phyloP scores from a whole-genome alignment of 2,329 filamentous ascomycete species.

The Claviceps paspali region DNA sequence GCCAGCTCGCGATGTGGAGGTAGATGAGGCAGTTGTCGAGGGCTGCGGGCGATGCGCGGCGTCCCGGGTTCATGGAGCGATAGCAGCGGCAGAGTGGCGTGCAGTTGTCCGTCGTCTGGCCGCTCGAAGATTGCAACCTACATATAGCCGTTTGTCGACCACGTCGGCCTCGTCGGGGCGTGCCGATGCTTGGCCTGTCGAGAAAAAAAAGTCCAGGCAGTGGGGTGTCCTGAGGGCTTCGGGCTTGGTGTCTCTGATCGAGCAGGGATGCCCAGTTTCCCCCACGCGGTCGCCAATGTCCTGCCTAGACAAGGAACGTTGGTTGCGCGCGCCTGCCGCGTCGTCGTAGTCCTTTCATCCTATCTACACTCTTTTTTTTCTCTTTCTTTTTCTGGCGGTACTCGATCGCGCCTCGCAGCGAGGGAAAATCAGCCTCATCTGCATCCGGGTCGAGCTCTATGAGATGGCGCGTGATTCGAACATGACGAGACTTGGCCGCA shows the following conservation, averaged over 20 bases:
- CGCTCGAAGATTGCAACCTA: constrained; percentile 41
- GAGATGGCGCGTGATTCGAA: constrained; percentile 20
- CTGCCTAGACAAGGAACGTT: constrained; percentile 23
- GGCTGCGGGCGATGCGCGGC: no score
- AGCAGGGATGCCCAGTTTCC: constrained; percentile 33
- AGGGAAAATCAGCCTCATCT: constrained; percentile 18
- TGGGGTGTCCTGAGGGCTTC: constrained; percentile 33
- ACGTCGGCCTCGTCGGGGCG: constrained; percentile 24
- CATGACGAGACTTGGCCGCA: constrained; percentile 18
- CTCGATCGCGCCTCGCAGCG: constrained; percentile 26
- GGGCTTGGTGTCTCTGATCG: constrained; percentile 30
- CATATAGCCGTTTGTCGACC: constrained; percentile 27
- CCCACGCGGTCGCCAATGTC: constrained; percentile 28
- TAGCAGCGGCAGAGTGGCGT: constrained; percentile 23
- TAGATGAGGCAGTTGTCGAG: constrained; percentile 38
- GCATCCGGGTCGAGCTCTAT: constrained; percentile 18
- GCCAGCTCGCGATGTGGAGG: constrained; percentile 39
- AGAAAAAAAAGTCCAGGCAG: constrained; percentile 37
- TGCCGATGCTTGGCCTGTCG: constrained; percentile 23
- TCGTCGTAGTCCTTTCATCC: constrained; percentile 35
- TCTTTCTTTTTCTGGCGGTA: constrained; percentile 17
- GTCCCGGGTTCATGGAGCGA: constrained; percentile 32
- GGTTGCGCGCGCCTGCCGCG: constrained; percentile 18
- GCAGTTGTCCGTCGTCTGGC: constrained; percentile 21
- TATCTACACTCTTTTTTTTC: constrained; percentile 28